Evolutionary conservation across 768 basidiomycete genomes (phyloP), one percentile per base, ranked within the genome.

Genomic region (Pholiota conissans): DNA sequence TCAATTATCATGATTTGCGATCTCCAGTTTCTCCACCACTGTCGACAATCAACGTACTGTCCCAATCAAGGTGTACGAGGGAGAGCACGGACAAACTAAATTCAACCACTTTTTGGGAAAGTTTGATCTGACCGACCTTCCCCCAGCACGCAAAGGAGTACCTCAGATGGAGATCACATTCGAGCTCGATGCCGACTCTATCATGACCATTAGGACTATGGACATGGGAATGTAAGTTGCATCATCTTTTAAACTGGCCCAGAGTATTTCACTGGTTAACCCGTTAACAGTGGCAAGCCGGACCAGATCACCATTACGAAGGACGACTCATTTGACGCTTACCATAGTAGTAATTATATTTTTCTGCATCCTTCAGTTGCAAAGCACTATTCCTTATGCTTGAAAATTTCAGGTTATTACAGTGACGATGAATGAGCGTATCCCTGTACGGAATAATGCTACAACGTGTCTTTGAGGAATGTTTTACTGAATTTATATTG

Each of bases 111-210:
- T 90, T 39, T 84, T 95, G 61, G 93, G 93, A 63, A 87, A 93
- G 74, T 94, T 95, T 68, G 91, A 95, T 73, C 83, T 96, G n/a
- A 86, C 86, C 53, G 90, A 91, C 57, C 93, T 95, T 61, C 91
- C 87, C 18, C 91, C 92, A 22, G 91, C 91, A 6, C 90, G 91
- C 47, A 87, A 89, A 68, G 93, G 93, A 72, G 88, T 93, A 60
- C 93, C 93, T 59, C 90, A 95, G 67, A 87, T 95, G 60, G 92
- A 94, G 71, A 91, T 95, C 64, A 93, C 90, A 3, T 93, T 96
- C 71, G 90, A 93, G 64, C 85, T 96, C 61, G 92, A 95, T 66
- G 88, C 88, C 35, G 89, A 91, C 72, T 88, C 87, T 69, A 90
- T 93, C 69, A 71, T 93, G 74, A 91, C 89, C 67, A 90, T 94